Base-by-base conservation (phyloP, 495 filamentous ascomycete species). In the Penicillium alfredii region DNA sequence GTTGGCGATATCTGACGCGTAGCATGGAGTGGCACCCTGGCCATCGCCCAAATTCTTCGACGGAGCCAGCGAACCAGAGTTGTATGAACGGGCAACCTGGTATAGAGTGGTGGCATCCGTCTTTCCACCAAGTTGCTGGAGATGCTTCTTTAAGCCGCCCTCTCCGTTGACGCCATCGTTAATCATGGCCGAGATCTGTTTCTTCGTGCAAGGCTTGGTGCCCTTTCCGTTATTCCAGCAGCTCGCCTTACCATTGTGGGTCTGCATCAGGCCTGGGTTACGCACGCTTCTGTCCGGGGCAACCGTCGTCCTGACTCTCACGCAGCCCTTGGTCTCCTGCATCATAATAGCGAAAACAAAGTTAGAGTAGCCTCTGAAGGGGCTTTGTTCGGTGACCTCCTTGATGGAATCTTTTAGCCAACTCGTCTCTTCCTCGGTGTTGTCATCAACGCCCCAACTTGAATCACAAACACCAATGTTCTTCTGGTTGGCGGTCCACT, bases 261-360 rank as follows among this genome's bases (percentile, higher is more conserved):
- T 55, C 49, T 78, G 74, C 73, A 78, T 76, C 4, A 78, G 54
- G 28, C 74, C 74, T 0, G 72, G 72, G 50, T 78, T 78, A 42
- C n/a, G 30, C 38, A 72, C 60, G 11, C 56, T 54, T n/a, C n/a
- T n/a, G n/a, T n/a, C n/a, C n/a, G n/a, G n/a, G 42, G 61, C 53
- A 44, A 62, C 53, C 28, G 70, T 71, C 11, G 70, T 69, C 1
- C 57, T 60, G n/a, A 60, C 69, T 26, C 72, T 67, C 17, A 73
- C 74, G 51, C 75, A 79, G 40, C 76, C 77, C 40, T 68, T 68
- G 56, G 61, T 68, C 45, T 80, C 76, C 53, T 80, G 76, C 61
- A 80, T 71, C 22, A 79, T 47, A 35, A 76, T 58, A 2, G 71
- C 68, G 38, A 81, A 51, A 42, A 82, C 72, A 53, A 74, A 78